Conservation (phyloP, 805 yeast species). For the Huiozyma sinensis region DNA sequence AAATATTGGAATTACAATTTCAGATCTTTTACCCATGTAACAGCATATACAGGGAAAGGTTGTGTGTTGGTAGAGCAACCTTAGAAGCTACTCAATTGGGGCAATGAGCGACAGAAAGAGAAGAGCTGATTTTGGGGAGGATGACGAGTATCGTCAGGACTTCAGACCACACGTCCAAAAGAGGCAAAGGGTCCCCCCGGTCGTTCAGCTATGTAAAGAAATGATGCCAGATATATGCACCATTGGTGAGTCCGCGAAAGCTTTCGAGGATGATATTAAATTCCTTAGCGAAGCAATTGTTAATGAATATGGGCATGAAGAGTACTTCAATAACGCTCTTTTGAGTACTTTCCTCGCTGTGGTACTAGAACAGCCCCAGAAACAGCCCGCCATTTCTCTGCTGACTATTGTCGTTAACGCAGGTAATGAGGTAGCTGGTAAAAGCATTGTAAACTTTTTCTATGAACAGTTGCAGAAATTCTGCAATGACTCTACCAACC, state of each 20-base stretch:
- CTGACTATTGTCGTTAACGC: slow-evolving; percentile 58
- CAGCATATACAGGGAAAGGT: too few species aligned
- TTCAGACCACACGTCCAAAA: slow-evolving; percentile 24
- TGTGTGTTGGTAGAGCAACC: too few species aligned
- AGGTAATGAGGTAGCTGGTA: slow-evolving; percentile 54
- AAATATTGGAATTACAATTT: too few species aligned
- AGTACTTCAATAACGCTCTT: slow-evolving; percentile 46
- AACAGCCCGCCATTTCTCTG: slow-evolving; percentile 60
- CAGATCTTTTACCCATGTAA: too few species aligned
- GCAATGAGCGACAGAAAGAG: slow-evolving; percentile 11
- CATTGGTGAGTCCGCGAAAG: slow-evolving; percentile 45
- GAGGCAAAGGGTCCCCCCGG: slow-evolving; percentile 34
- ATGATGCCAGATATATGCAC: slow-evolving; percentile 43
- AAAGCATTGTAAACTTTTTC: slow-evolving; percentile 55
- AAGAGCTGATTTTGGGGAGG: slow-evolving; percentile 19
- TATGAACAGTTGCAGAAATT: slow-evolving; percentile 52
- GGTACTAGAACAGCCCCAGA: slow-evolving; percentile 83
- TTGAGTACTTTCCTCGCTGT: slow-evolving; percentile 58
- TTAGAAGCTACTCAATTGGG: too few species aligned
- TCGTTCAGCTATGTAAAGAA: slow-evolving; percentile 36
- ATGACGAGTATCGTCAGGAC: slow-evolving; percentile 24
- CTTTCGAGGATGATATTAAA: slow-evolving; percentile 51
- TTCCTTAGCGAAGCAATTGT: slow-evolving; percentile 58
- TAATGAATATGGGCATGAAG: slow-evolving; percentile 53
- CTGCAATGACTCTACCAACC: slow-evolving; percentile 30